A percentile compares a stretch with the other conserved stretches of the same genome.
These are phyloP conservation scores for Penicillium macrosclerotiorum DNA, from an alignment of 495 filamentous ascomycete species.

Conservation along the genomic window DNA sequence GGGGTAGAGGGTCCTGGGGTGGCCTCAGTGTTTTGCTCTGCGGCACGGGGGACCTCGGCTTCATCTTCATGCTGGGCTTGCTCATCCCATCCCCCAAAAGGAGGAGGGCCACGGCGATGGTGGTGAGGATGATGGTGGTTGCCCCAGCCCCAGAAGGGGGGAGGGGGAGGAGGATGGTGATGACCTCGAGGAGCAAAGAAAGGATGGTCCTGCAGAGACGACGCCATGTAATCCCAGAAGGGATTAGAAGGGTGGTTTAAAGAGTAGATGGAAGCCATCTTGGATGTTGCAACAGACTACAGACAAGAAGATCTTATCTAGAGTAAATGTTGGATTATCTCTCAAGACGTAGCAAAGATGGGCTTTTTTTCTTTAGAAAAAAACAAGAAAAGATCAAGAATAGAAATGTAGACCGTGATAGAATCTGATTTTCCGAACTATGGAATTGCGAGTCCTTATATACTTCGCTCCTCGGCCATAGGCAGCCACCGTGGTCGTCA, in stretches of 20 bases:
- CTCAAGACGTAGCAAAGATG: too few relatives aligned
- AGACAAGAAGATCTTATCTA: not conserved
- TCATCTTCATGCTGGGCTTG: constrained; percentile 1
- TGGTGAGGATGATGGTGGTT: not conserved
- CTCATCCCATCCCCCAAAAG: constrained; percentile 14
- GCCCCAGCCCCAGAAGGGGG: constrained; percentile 10
- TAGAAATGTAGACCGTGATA: not conserved
- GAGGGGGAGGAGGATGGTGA: constrained; percentile 10
- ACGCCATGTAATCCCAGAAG: constrained; percentile 35
- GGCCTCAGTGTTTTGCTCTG: constrained; percentile 4
- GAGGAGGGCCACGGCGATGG: constrained; percentile 4
- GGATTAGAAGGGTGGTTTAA: constrained; percentile 34
- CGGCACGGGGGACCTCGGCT: not conserved
- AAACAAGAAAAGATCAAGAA: not conserved
- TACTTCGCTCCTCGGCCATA: constrained; percentile 2
- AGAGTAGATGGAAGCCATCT: constrained; percentile 37
- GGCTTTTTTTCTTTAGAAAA: not conserved
- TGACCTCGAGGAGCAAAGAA: constrained; percentile 32
- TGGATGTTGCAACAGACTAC: constrained; percentile 1
- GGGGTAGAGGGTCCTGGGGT: constrained; percentile 10
- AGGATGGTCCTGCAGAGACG: constrained; percentile 35
- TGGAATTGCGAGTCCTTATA: constrained; percentile 5
- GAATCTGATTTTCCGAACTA: constrained; percentile 4
- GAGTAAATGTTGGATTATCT: not conserved
- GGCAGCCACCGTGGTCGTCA: constrained; percentile 12